Percentiles rank a stretch among this genome's conserved stretches.
phyloP scores from a whole-genome alignment of 1,284 basidiomycete genomes.

The Pascua guehoae region DNA sequence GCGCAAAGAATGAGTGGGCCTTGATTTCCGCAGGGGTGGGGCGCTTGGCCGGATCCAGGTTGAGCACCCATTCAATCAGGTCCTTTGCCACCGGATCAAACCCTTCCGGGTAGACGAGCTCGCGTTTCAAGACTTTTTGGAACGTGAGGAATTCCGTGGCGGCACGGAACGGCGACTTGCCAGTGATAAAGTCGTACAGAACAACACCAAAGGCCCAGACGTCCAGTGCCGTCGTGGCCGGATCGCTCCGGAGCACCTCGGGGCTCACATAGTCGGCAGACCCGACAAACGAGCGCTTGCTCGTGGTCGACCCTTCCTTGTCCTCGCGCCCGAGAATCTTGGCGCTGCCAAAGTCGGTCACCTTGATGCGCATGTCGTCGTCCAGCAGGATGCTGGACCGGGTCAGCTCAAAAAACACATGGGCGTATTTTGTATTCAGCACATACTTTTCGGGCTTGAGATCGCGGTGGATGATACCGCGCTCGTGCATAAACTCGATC shows the following conservation, averaged over 20 bases:
- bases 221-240: slow-evolving; percentile 52
- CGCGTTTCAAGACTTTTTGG: slow-evolving; percentile 55
- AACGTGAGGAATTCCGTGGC: slow-evolving; percentile 59
- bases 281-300: slow-evolving; percentile 76
- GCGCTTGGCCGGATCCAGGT: slow-evolving; percentile 64
- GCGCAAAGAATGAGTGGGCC: slow-evolving; percentile 68
- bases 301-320: slow-evolving; percentile 41
- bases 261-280: slow-evolving; percentile 95
- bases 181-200: slow-evolving; percentile 55
- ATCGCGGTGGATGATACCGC: slow-evolving; percentile 84
- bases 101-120: slow-evolving; percentile 52
- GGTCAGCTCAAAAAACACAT: not conserved
- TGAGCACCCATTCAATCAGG: slow-evolving; percentile 51
- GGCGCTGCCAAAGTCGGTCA: slow-evolving; percentile 96
- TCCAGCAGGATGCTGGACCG: slow-evolving; percentile 71
- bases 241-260: slow-evolving; percentile 75
- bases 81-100: slow-evolving; percentile 52
- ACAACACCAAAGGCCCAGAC: slow-evolving; percentile 59
- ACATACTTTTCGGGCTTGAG: slow-evolving; percentile 81
- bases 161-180: slow-evolving; percentile 56
- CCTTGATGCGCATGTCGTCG: slow-evolving; percentile 77
- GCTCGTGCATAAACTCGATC: slow-evolving; percentile 80
- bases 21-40: slow-evolving; percentile 61
- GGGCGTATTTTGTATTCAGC: not conserved
- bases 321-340: slow-evolving; percentile 66